Evolutionary conservation across 2,329 filamentous ascomycete genomes (phyloP).

Genomic region (Ascochyta koolunga): DNA sequence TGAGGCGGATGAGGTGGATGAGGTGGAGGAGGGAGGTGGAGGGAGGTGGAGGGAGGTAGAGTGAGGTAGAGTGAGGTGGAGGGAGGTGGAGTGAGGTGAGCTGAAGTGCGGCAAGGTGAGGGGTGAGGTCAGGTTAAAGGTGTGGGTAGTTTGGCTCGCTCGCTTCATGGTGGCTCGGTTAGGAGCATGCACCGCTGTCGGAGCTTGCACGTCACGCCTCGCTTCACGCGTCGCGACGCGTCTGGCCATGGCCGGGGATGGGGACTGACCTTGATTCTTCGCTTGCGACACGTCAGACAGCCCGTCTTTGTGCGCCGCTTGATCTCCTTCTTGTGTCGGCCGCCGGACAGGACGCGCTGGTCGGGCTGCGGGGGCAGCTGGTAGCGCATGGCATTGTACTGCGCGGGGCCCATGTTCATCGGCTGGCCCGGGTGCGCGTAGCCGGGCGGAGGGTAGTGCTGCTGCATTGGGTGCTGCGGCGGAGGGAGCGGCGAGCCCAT

Average conservation of each 20-base stretch:
- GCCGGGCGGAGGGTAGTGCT: constrained; percentile 57
- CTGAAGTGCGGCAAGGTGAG: not conserved
- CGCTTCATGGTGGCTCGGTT: constrained; percentile 49
- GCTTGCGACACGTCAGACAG: constrained; percentile 64
- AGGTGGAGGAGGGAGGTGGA: no score
- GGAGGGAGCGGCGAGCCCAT: constrained; percentile 62
- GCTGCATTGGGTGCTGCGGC: constrained; percentile 57
- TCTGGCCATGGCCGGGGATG: constrained; percentile 33
- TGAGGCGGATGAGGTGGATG: no score
- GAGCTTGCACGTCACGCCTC: not conserved
- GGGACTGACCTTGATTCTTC: constrained; percentile 71
- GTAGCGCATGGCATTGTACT: constrained; percentile 58
- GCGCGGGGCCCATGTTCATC: constrained; percentile 57
- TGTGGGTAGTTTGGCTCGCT: constrained; percentile 42
- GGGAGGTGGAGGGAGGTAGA: no score
- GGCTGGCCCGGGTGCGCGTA: constrained; percentile 53
- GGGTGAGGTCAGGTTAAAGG: constrained; percentile 41
- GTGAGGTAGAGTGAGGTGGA: no score
- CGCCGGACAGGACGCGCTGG: constrained; percentile 64
- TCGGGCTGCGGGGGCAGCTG: constrained; percentile 58
- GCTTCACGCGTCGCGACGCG: constrained; percentile 38
- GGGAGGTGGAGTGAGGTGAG: no score
- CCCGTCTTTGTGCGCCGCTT: constrained; percentile 77
- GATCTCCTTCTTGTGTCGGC: constrained; percentile 74
- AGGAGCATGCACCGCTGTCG: constrained; percentile 29